Percentiles rank a stretch among this genome's conserved stretches.
These are phyloP conservation scores for Bathelium albidoporum DNA, from an alignment of 495 filamentous ascomycete genomes.

Conservation along the genomic window DNA sequence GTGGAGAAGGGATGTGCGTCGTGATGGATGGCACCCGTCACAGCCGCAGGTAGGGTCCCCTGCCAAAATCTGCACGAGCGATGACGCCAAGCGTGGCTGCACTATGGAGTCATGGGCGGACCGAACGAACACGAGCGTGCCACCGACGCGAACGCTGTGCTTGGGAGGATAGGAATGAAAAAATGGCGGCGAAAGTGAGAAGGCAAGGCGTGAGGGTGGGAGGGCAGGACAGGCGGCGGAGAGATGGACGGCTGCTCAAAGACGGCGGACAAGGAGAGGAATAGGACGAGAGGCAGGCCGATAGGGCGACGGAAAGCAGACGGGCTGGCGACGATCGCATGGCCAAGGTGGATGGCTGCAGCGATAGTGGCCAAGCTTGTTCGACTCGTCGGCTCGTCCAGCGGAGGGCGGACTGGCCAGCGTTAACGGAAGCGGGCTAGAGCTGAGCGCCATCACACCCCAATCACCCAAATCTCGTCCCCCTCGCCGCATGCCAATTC, in stretches of 20 bases:
- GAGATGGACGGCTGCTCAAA: neutral
- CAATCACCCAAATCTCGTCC: neutral
- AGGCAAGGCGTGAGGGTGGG: neutral
- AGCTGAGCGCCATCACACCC: neutral
- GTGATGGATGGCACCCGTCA: neutral
- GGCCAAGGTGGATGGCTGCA: conserved; percentile 2
- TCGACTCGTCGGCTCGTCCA: neutral
- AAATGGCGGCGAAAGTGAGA: neutral
- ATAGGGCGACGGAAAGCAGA: neutral
- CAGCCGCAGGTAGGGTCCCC: neutral
- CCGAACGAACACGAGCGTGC: neutral
- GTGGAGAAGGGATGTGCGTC: neutral
- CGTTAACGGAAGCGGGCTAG: neutral
- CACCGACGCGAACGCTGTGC: neutral
- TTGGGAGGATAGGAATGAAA: neutral
- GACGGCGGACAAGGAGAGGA: neutral
- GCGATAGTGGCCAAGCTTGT: neutral
- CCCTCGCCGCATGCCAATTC: neutral
- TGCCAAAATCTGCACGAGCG: neutral
- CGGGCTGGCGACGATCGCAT: neutral
- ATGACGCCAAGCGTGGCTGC: neutral
- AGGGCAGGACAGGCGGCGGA: neutral
- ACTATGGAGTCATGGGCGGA: neutral
- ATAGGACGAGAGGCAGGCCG: neutral
- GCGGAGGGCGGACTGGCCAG: neutral